Evolutionary conservation across 2,329 filamentous ascomycete species (phyloP).

Genomic region (Cercospora sp.): DNA sequence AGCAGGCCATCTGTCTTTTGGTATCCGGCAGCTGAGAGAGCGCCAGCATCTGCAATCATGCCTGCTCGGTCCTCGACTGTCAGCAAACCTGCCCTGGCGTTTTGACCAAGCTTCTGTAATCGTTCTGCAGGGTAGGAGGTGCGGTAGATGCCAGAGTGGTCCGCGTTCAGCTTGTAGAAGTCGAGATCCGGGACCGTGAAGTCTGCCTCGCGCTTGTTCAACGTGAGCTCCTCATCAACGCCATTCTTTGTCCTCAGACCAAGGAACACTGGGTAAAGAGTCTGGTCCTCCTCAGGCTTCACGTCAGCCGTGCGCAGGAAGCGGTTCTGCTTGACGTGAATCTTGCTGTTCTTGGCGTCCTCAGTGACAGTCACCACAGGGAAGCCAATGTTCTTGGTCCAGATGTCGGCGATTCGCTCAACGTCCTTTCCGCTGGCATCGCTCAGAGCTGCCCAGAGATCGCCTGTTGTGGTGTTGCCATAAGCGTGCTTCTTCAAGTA

Average conservation of each 20-base stretch:
- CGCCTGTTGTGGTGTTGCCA: conserved; percentile 86
- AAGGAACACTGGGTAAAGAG: conserved; percentile 86
- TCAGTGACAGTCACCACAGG: conserved; percentile 87
- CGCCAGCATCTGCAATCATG: conserved; percentile 86
- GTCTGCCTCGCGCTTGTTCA: conserved; percentile 70
- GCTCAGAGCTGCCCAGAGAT: conserved; percentile 85
- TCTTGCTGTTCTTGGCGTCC: conserved; percentile 67
- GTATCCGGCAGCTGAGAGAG: conserved; percentile 84
- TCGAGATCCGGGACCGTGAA: conserved; percentile 77
- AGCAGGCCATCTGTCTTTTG: conserved; percentile 90
- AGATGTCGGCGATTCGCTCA: conserved; percentile 86
- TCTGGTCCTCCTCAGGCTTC: conserved; percentile 86
- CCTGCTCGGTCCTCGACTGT: conserved; percentile 89
- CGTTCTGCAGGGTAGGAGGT: conserved; percentile 84
- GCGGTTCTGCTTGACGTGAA: conserved; percentile 90
- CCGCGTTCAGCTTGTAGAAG: conserved; percentile 96
- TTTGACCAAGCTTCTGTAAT: conserved; percentile 81
- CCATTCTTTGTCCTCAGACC: conserved; percentile 82
- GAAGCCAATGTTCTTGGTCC: conserved; percentile 95
- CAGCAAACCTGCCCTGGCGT: conserved; percentile 76
- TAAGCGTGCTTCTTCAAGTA: conserved; percentile 98
- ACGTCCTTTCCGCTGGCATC: conserved; percentile 91
- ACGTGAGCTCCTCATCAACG: conserved; percentile 72
- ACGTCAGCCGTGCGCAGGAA: conserved; percentile 91
- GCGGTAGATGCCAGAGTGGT: conserved; percentile 89